A percentile compares a stretch with the other conserved stretches of the same genome.
phyloP scores from a whole-genome alignment of 768 basidiomycete species.

The Rhizopogon vulgaris region DNA sequence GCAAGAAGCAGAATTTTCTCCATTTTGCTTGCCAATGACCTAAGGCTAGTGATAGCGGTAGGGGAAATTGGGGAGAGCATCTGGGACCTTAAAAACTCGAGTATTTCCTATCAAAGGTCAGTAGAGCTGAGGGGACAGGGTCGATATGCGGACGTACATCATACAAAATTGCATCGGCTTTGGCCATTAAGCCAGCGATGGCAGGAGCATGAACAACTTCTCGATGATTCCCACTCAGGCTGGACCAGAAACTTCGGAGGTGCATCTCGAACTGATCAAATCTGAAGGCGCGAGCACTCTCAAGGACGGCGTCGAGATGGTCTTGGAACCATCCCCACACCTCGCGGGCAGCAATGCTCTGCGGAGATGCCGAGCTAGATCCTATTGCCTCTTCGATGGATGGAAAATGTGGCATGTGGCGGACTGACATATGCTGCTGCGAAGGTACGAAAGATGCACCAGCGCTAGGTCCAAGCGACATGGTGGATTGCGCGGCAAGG shows the following conservation, averaged over 20 bases:
- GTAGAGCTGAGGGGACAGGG: slow-evolving; percentile 7
- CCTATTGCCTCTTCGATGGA: slow-evolving; percentile 82
- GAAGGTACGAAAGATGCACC: slow-evolving; percentile 42
- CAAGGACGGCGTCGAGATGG: slow-evolving; percentile 78
- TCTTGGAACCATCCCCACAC: slow-evolving; percentile 93
- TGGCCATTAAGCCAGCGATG: slow-evolving; percentile 82
- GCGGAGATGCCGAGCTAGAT: slow-evolving; percentile 64
- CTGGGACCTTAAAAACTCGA: slow-evolving; percentile 79
- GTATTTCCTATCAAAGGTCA: slow-evolving; percentile 59
- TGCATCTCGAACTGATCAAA: slow-evolving; percentile 91
- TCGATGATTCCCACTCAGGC: slow-evolving; percentile 65
- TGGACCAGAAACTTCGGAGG: slow-evolving; percentile 81
- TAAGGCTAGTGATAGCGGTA: slow-evolving; percentile 60
- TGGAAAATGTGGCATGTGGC: slow-evolving; percentile 75
- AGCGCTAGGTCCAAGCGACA: slow-evolving; percentile 43
- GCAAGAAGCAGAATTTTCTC: slow-evolving; percentile 82
- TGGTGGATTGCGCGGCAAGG: slow-evolving; percentile 49
- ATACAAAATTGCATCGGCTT: slow-evolving; percentile 85
- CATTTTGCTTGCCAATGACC: slow-evolving; percentile 85
- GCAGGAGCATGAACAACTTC: slow-evolving; percentile 87
- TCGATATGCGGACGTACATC: slow-evolving; percentile 56
- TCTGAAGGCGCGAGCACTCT: slow-evolving; percentile 69
- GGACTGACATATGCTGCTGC: slow-evolving; percentile 57
- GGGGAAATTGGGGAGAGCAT: slow-evolving; percentile 75
- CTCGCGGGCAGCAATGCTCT: slow-evolving; percentile 75